phyloP scores from a whole-genome alignment of 805 yeast genomes.

The Wickerhamiella musiphila region DNA sequence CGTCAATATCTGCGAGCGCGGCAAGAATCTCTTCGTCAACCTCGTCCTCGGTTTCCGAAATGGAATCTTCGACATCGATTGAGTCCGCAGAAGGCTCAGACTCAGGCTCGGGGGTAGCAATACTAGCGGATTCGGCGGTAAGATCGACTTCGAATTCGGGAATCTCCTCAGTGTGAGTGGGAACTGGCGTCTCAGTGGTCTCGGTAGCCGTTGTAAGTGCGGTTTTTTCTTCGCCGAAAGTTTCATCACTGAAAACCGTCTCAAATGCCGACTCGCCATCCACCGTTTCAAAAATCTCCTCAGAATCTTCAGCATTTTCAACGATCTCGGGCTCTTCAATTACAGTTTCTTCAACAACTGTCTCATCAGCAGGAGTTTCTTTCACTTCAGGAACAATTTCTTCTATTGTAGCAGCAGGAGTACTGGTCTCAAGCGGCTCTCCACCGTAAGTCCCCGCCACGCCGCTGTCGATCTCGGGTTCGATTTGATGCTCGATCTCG shows the following conservation, averaged over 20 bases:
- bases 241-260: no score
- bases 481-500: no score
- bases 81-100: background rate
- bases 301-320: no score
- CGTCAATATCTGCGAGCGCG: no score
- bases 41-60: background rate
- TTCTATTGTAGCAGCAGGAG: background rate
- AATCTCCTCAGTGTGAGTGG: background rate
- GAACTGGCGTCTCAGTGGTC: background rate
- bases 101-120: constrained; percentile 1
- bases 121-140: no score
- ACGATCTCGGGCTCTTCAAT: background rate
- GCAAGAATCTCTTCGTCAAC: background rate
- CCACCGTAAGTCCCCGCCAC: background rate
- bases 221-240: background rate
- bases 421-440: background rate
- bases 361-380: background rate
- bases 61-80: background rate
- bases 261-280: no score
- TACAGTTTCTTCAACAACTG: background rate
- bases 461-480: background rate
- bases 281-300: no score
- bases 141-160: background rate
- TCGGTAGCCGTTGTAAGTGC: background rate
- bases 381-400: background rate